Evolutionary conservation across 1,284 basidiomycete species (phyloP).

Genomic region (Fistulinella cinereoalba): DNA sequence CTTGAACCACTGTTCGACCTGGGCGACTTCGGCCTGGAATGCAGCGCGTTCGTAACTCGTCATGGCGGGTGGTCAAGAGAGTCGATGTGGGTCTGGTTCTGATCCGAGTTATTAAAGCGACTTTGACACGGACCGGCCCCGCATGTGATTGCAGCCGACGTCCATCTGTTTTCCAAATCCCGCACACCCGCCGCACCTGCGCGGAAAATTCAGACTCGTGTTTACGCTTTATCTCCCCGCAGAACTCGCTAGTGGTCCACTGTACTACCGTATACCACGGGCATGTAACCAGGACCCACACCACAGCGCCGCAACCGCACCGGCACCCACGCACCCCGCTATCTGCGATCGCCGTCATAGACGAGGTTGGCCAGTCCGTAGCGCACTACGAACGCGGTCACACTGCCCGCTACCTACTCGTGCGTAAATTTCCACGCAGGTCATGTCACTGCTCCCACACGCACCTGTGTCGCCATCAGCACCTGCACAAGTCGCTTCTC

Average conservation of each 20-base stretch:
- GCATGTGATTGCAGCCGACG: slow-evolving; percentile 24
- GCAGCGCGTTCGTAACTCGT: slow-evolving; percentile 54
- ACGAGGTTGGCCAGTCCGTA: slow-evolving; percentile 86
- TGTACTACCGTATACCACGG: too few relatives aligned
- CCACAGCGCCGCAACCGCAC: not conserved
- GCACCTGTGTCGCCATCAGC: slow-evolving; percentile 72
- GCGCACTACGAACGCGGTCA: slow-evolving; percentile 76
- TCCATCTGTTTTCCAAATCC: not conserved
- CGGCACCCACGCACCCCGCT: not conserved
- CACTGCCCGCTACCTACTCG: slow-evolving; percentile 62
- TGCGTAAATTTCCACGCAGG: slow-evolving; percentile 6
- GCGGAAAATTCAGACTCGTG: slow-evolving; percentile 2
- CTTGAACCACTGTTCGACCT: slow-evolving; percentile 93
- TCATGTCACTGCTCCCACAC: slow-evolving; percentile 13
- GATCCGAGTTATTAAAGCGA: too few relatives aligned
- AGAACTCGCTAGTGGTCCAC: too few relatives aligned
- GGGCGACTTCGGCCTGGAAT: slow-evolving; percentile 80
- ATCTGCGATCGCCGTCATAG: slow-evolving; percentile 87
- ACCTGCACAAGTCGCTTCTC: slow-evolving; percentile 74
- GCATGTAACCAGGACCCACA: too few relatives aligned
- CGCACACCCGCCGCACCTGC: not conserved
- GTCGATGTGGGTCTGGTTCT: too few relatives aligned
- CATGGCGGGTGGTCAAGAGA: slow-evolving; percentile 40
- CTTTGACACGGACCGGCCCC: not conserved
- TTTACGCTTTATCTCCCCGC: slow-evolving; percentile 27